Base-by-base conservation (phyloP, 352 stramenopile genomes). In the Pythium phragmitis region DNA sequence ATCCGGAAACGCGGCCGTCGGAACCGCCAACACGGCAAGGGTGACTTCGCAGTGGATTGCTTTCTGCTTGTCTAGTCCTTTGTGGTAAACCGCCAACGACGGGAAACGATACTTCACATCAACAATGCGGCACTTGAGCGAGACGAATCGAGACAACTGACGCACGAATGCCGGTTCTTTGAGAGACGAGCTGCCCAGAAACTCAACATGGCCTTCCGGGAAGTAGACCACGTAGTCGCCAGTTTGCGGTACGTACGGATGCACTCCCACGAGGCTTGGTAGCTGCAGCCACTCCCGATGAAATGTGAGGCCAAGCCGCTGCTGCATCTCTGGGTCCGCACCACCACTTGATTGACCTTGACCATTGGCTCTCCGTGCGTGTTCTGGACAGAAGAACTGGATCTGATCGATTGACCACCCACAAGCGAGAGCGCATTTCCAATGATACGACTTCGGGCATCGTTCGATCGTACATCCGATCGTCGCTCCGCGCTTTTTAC, bases 161-260 rank as follows among this genome's bases (percentile, higher is more conserved):
- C 63, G 65, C 43, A 87, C 74, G 55, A 76, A 94, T 53, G 73
- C 63, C 21, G 82, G 80, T 7, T 73, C 57, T 11, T 73, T 70
- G 51, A 87, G 51, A 52, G 30, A 73, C 74, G 45, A 70, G 66
- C 7, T 56, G 53, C 37, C 77, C 60, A 75, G 85, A 87, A 59
- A 81, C 66, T 61, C 45, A 0, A 60, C 51, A 67, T 96, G 87
- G 11, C 82, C 83, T 60, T 93, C 79, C 0, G 87, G 87, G 28
- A 93, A 85, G 51, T 96, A 96, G 30, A 92, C 75, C 13, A 96
- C 74, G 48, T 91, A 82, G 51, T 96, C 87, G 12, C 87, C 87
- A 47, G 86, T 73, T 72, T 96, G 87, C 2, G 87, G 87, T 5
- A 94, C 73, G 55, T 93, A 93, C 62, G 88, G 75, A 60, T 92